These are phyloP conservation scores for Chenopodium berlandieri DNA, from an alignment of 148 eudicot genomes.

Conservation along the genomic window DNA sequence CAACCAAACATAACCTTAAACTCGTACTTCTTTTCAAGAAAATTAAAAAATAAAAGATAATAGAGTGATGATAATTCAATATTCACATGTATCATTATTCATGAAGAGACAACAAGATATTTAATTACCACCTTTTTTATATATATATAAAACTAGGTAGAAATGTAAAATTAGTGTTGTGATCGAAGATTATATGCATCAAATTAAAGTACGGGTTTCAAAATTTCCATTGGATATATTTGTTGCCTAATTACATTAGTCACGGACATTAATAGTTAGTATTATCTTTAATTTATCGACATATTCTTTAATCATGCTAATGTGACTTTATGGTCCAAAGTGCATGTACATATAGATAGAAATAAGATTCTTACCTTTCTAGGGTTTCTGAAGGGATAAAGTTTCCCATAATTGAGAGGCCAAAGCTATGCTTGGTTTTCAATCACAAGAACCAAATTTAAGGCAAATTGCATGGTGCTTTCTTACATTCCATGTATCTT, in stretches of 20 bases:
- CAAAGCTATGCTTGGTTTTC: slow-evolving; percentile 8
- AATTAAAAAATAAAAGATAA: background rate
- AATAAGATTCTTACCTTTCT: slow-evolving; percentile 35
- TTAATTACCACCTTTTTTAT: background rate
- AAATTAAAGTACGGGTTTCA: background rate
- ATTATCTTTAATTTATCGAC: background rate
- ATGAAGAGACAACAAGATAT: too few species aligned
- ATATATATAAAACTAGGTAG: background rate
- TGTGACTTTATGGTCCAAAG: slow-evolving; percentile 2
- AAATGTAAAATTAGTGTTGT: background rate
- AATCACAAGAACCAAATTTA: slow-evolving; percentile 11
- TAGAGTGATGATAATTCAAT: too few species aligned
- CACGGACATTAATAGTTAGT: background rate
- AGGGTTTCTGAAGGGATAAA: slow-evolving; percentile 22
- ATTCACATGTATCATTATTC: too few species aligned
- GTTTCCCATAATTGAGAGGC: slow-evolving; percentile 22
- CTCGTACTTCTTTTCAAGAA: background rate
- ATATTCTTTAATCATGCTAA: background rate
- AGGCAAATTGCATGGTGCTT: slow-evolving; percentile 1
- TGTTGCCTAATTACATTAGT: background rate
- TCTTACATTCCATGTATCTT: background rate
- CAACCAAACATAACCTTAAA: too few species aligned
- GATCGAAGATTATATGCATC: background rate
- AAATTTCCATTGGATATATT: background rate
- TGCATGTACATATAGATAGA: background rate